These are phyloP conservation scores for Suhomyces taliae DNA, from an alignment of 1,139 yeast genomes.

Conservation along the genomic window DNA sequence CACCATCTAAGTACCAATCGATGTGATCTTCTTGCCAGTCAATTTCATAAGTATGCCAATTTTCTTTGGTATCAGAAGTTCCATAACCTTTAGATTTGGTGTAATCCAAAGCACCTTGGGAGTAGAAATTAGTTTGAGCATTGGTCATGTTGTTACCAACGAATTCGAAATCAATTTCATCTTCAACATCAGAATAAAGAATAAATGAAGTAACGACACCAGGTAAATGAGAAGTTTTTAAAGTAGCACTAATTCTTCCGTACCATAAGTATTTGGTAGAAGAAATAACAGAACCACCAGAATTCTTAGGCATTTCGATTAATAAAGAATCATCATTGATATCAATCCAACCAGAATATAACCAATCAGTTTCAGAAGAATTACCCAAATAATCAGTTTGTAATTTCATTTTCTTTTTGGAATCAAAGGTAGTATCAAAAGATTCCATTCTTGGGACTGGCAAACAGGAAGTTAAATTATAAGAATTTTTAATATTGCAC, in stretches of 20 bases:
- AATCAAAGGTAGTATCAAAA: slow-evolving; percentile 37
- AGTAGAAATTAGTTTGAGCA: slow-evolving; percentile 78
- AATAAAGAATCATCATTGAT: slow-evolving; percentile 53
- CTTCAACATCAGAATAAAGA: slow-evolving; percentile 80
- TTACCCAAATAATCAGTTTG: slow-evolving; percentile 65
- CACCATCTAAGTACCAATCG: slow-evolving; percentile 76
- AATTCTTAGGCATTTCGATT: slow-evolving; percentile 74
- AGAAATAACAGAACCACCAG: slow-evolving; percentile 81
- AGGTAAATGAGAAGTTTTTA: slow-evolving; percentile 70
- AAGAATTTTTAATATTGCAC: slow-evolving; percentile 73
- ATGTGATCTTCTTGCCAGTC: slow-evolving; percentile 81
- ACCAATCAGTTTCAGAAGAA: slow-evolving; percentile 66
- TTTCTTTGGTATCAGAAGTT: slow-evolving; percentile 55
- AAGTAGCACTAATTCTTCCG: slow-evolving; percentile 69
- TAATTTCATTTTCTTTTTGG: slow-evolving; percentile 29
- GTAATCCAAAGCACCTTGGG: slow-evolving; percentile 70
- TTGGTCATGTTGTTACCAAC: slow-evolving; percentile 69
- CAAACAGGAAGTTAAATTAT: slow-evolving; percentile 62
- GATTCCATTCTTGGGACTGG: slow-evolving; percentile 53
- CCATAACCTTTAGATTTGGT: slow-evolving; percentile 51
- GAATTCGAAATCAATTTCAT: slow-evolving; percentile 87
- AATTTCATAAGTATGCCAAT: slow-evolving; percentile 74
- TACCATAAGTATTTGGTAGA: slow-evolving; percentile 84
- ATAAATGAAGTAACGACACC: slow-evolving; percentile 89
- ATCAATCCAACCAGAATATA: slow-evolving; percentile 68